phyloP scores from a whole-genome alignment of 306 rosid species.

The Trifolium subterraneum region DNA sequence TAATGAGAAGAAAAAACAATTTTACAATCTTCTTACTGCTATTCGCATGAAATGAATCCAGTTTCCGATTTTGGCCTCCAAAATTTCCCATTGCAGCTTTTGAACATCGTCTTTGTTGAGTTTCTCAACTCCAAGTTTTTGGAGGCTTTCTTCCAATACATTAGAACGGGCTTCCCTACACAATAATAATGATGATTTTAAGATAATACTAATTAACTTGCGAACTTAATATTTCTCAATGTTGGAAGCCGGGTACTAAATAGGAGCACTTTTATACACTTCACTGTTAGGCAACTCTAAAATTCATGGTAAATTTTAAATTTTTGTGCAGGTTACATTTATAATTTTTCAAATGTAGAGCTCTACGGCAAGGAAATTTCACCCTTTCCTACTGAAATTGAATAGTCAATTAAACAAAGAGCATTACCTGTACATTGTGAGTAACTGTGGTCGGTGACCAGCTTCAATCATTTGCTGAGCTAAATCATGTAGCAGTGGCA shows the following conservation, averaged over 20 bases:
- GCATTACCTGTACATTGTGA: constrained; percentile 73
- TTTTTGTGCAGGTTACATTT: constrained; percentile 10
- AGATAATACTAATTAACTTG: constrained; percentile 22
- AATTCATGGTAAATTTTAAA: neutral
- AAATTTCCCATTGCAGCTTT: constrained; percentile 95
- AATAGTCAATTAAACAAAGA: constrained; percentile 23
- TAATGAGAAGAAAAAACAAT: constrained; percentile 16
- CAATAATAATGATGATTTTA: constrained; percentile 21
- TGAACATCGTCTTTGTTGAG: constrained; percentile 97
- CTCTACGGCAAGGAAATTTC: constrained; percentile 22
- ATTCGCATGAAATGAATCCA: constrained; percentile 99
- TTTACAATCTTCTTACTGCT: constrained; percentile 67
- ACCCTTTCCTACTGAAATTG: constrained; percentile 24
- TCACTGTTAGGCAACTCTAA: neutral
- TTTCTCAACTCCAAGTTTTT: constrained; percentile 92
- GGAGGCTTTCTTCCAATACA: constrained; percentile 92
- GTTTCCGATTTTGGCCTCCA: constrained; percentile 98
- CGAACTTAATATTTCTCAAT: neutral
- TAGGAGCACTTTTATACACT: constrained; percentile 9
- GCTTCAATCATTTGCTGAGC: constrained; percentile 95
- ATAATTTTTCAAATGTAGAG: constrained; percentile 38
- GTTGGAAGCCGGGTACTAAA: neutral
- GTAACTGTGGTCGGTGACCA: constrained; percentile 80
- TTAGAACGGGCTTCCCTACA: constrained; percentile 81
- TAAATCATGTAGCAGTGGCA: constrained; percentile 84